Evolutionary conservation across 2,329 filamentous ascomycete genomes (phyloP).

Genomic region (Ceratocystis smalleyi): DNA sequence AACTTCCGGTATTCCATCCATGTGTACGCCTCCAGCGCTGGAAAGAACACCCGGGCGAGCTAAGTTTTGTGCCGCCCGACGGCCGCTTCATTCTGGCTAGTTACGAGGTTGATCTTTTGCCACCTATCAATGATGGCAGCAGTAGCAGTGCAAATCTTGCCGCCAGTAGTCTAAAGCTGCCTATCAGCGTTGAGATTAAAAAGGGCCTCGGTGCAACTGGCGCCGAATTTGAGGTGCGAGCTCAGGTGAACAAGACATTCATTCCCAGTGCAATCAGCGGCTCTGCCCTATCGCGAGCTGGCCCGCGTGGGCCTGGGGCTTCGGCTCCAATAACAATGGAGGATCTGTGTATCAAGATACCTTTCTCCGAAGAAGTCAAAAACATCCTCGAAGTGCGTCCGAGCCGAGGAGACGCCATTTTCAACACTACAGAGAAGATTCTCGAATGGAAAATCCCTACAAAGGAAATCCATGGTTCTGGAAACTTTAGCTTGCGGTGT

Average conservation of each 20-base stretch:
- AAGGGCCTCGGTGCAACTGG: conserved; percentile 61
- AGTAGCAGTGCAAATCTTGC: conserved; percentile 38
- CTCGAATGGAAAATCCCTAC: conserved; percentile 73
- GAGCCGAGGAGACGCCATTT: conserved; percentile 68
- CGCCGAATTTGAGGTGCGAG: conserved; percentile 74
- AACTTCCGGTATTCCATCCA: conserved; percentile 87
- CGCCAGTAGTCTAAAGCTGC: conserved; percentile 57
- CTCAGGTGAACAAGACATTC: conserved; percentile 55
- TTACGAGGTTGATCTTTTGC: conserved; percentile 84
- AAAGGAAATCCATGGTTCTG: conserved; percentile 56
- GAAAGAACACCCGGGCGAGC: conserved; percentile 73
- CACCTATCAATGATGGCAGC: conserved; percentile 37
- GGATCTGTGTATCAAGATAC: conserved; percentile 62
- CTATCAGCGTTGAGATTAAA: conserved; percentile 66
- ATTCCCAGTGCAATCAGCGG: conserved; percentile 23
- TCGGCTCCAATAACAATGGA: conserved; percentile 43
- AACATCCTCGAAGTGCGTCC: conserved; percentile 72
- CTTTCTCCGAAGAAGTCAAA: conserved; percentile 61
- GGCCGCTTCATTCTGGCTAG: conserved; percentile 84
- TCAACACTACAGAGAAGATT: conserved; percentile 53
- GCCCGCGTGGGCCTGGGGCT: conserved; percentile 36
- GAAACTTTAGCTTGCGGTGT: conserved; percentile 60
- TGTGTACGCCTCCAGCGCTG: conserved; percentile 83
- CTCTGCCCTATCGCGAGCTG: conserved; percentile 22
- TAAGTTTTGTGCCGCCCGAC: conserved; percentile 94